Percentiles rank a stretch among this genome's conserved stretches.
phyloP scores from a whole-genome alignment of 345 rosid genomes.

The Mallotus nudiflorus region DNA sequence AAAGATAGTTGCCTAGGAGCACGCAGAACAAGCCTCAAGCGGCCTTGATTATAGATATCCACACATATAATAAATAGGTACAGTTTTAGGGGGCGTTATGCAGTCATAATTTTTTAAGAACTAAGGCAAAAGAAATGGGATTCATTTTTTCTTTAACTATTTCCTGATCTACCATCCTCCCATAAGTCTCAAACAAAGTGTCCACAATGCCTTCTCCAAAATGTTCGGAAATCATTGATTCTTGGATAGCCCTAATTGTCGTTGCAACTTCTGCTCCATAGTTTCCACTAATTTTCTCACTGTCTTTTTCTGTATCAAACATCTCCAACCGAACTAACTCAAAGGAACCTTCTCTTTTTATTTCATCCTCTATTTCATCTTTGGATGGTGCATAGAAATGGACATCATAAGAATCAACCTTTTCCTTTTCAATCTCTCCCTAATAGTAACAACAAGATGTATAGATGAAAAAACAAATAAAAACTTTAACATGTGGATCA shows the following conservation, averaged over 20 bases:
- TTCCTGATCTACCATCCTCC: constrained; percentile 59
- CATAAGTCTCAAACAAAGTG: constrained; percentile 56
- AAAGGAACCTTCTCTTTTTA: constrained; percentile 61
- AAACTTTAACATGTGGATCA: too few relatives aligned
- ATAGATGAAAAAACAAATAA: too few relatives aligned
- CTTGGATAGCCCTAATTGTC: constrained; percentile 87
- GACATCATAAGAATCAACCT: constrained; percentile 67
- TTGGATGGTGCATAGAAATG: constrained; percentile 74
- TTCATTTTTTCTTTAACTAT: constrained; percentile 55
- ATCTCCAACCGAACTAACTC: constrained; percentile 49
- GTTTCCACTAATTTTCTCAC: constrained; percentile 30
- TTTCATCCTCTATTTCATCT: constrained; percentile 63
- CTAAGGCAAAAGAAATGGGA: constrained; percentile 58
- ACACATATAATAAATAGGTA: too few relatives aligned
- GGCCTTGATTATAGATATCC: too few relatives aligned
- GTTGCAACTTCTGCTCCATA: constrained; percentile 65
- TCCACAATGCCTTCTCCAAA: constrained; percentile 72
- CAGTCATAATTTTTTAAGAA: constrained; percentile 54
- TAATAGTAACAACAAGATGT: constrained; percentile 1
- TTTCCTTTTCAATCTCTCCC: constrained; percentile 71
- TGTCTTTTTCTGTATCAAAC: constrained; percentile 41
- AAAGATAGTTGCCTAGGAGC: too few relatives aligned
- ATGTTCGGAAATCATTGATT: constrained; percentile 61
- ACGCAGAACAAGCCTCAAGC: too few relatives aligned
- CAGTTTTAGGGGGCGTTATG: too few relatives aligned